These are phyloP conservation scores for Candida koratica DNA, from an alignment of 805 yeast species.

Conservation along the genomic window DNA sequence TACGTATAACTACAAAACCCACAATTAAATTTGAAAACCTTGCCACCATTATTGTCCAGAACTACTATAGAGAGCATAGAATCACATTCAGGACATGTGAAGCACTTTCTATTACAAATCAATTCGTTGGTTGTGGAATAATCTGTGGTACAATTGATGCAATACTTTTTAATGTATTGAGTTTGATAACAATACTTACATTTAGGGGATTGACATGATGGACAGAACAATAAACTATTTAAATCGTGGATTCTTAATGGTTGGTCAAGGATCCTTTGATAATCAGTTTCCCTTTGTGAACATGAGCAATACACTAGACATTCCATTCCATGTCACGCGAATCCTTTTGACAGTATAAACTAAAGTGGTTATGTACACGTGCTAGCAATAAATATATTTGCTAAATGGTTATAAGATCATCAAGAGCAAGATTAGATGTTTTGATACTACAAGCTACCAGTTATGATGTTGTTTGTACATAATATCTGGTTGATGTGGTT, in stretches of 20 bases:
- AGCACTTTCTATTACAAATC: conserved; percentile 37
- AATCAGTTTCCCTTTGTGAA: neutral
- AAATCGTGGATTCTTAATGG: conserved; percentile 3
- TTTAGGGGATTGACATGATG: conserved; percentile 30
- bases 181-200: conserved; percentile 26
- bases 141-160: conserved; percentile 36
- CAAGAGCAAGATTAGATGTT: too few relatives aligned
- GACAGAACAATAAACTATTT: conserved; percentile 32
- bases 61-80: conserved; percentile 24
- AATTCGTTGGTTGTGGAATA: conserved; percentile 21
- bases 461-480: too few relatives aligned
- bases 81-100: conserved; percentile 35
- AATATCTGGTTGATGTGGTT: neutral
- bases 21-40: conserved; percentile 39
- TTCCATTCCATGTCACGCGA: conserved; percentile 1
- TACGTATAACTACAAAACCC: conserved; percentile 31
- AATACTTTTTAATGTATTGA: conserved; percentile 28
- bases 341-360: too few relatives aligned
- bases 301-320: conserved; percentile 8
- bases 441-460: too few relatives aligned
- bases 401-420: too few relatives aligned
- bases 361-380: too few relatives aligned
- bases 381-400: too few relatives aligned
- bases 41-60: conserved; percentile 22
- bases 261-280: neutral